Evolutionary conservation across 768 basidiomycete species (phyloP), one percentile per base, ranked within the genome.

Genomic region (Inosperma sp.): DNA sequence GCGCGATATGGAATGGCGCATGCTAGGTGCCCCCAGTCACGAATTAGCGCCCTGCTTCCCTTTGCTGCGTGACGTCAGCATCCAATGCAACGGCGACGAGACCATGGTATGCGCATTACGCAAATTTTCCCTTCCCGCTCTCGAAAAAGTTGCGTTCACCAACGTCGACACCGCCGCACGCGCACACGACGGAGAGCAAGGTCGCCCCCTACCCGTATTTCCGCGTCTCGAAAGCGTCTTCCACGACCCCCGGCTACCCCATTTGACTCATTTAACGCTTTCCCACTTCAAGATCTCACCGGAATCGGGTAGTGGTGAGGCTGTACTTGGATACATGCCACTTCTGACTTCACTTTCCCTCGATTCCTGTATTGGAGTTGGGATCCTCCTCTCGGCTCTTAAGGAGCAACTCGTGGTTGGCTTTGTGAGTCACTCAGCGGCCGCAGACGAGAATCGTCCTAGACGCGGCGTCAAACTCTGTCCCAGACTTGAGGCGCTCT

Each of bases 261-360:
- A 67, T 48, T 66, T 83, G 30, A 77, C 77, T 25, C 71, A 77
- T 53, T 72, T 83, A 51, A 74, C 76, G 14, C 57, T 83, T 39
- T 72, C 76, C 33, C 68, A 71, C 43, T 77, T 77, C 60, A 64
- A 66, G 40, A 67, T 82, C 52, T 63, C 66, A 8, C 43, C 61
- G 4, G 73, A 72, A 37, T 61, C 70, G 17, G 69, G 68, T 53
- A 67, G 60, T 44, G 58, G 63, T 16, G 65, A 68, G 22, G 63
- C 73, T 31, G 68, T 80, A 63, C 66, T 82, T 12, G 72, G 75
- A 6, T 81, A 81, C 64, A 72, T 77, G 65, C 79, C 78, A 12
- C 65, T 68, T 53, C 73, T 81, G 42, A 62, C 66, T 23, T 73
- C 73, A 7, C 64, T 82, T 25, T 70, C 75, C 10, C 59, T 82